Conservation (phyloP, 2,329 filamentous ascomycete species). For the Neopestalotiopsis sp. region DNA sequence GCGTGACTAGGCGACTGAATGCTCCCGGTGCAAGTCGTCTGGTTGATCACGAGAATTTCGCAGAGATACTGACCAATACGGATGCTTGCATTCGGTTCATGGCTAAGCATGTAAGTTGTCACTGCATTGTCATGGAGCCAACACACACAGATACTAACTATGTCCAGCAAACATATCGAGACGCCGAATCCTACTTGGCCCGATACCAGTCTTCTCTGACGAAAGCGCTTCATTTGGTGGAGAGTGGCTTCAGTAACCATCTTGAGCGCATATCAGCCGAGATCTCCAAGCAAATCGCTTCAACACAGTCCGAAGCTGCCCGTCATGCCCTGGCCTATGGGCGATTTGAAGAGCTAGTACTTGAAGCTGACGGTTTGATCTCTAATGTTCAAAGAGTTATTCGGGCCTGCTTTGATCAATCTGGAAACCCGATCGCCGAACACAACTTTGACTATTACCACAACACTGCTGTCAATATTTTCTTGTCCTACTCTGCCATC, state of each 20-base stretch:
- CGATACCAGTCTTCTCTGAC: conserved; percentile 83
- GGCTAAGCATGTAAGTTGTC: conserved; percentile 73
- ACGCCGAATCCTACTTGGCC: conserved; percentile 85
- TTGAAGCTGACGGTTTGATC: conserved; percentile 60
- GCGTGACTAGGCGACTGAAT: conserved; percentile 86
- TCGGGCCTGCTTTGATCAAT: conserved; percentile 55
- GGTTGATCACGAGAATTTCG: conserved; percentile 83
- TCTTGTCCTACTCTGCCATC: conserved; percentile 57
- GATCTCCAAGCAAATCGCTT: conserved; percentile 57
- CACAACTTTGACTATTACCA: conserved; percentile 57
- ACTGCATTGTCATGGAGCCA: no score
- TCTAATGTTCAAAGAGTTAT: conserved; percentile 61
- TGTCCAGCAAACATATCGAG: conserved; percentile 76
- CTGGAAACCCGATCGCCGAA: conserved; percentile 49
- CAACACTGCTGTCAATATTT: conserved; percentile 59
- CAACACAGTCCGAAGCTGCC: conserved; percentile 63
- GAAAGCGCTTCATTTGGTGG: conserved; percentile 66
- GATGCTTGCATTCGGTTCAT: conserved; percentile 94
- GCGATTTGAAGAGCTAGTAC: conserved; percentile 62
- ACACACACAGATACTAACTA: conserved; percentile 20
- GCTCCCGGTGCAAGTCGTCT: conserved; percentile 87
- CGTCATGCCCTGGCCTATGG: conserved; percentile 65
- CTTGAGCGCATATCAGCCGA: conserved; percentile 59
- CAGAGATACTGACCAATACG: conserved; percentile 84
- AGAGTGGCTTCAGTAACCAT: conserved; percentile 59